phyloP scores from a whole-genome alignment of 176 grass and related monocot species.

The Hordeum marinum region DNA sequence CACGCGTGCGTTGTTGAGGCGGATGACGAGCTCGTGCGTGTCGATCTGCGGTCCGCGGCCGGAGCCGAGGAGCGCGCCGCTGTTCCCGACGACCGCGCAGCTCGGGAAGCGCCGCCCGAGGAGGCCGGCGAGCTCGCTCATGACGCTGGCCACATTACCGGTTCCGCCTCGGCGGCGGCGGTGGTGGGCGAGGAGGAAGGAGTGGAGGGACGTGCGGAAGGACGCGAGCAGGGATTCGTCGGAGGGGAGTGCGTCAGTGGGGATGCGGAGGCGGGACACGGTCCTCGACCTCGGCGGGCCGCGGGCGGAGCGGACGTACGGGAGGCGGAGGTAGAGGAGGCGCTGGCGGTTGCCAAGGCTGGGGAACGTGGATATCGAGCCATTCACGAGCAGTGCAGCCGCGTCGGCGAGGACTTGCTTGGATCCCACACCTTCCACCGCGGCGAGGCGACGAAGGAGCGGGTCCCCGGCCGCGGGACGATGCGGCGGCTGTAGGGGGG shows the following conservation, averaged over 20 bases:
- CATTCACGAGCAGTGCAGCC: slow-evolving; percentile 14
- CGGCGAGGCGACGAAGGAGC: slow-evolving; percentile 19
- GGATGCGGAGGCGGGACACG: slow-evolving; percentile 35
- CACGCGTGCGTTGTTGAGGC: slow-evolving; percentile 77
- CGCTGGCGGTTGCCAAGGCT: slow-evolving; percentile 37
- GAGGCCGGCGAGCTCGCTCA: not conserved
- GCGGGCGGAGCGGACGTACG: not conserved
- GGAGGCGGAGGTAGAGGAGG: slow-evolving; percentile 45
- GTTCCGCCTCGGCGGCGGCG: not conserved
- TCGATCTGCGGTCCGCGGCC: slow-evolving; percentile 57
- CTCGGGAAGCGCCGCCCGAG: slow-evolving; percentile 18
- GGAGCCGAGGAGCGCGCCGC: slow-evolving; percentile 58
- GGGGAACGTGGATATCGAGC: slow-evolving; percentile 29
- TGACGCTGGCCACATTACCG: not conserved
- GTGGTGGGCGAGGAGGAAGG: not conserved
- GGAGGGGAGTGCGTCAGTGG: not conserved
- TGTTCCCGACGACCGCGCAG: slow-evolving; percentile 82
- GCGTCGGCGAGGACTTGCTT: not conserved
- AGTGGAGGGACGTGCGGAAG: slow-evolving; percentile 16
- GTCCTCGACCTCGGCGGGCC: slow-evolving; percentile 15
- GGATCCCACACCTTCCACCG: not conserved
- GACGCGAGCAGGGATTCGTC: slow-evolving; percentile 16
- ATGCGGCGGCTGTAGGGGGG: not conserved
- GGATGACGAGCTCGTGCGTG: slow-evolving; percentile 61
- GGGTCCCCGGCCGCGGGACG: not conserved